These are phyloP conservation scores for Suillus placidus DNA, from an alignment of 768 basidiomycete genomes.

Conservation along the genomic window DNA sequence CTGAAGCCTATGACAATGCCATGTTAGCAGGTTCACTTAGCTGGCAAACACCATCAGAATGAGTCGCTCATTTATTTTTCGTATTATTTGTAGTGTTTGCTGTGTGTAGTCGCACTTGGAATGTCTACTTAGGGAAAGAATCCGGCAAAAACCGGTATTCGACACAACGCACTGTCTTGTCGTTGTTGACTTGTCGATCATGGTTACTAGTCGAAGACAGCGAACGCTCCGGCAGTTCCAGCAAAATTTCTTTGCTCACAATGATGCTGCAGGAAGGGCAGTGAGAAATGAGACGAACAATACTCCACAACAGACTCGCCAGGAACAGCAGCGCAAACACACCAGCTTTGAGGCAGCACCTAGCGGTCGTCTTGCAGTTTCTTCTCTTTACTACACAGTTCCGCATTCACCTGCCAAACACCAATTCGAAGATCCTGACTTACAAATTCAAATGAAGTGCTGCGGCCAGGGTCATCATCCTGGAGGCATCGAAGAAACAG, in stretches of 20 bases:
- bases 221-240: no score
- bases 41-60: not conserved
- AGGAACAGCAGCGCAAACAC: not conserved
- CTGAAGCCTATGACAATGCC: not conserved
- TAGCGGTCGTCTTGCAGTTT: not conserved
- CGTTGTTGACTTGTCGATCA: no score
- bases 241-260: not conserved
- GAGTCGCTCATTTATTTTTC: no score
- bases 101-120: no score
- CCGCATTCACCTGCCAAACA: not conserved
- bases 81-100: no score
- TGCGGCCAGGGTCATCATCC: slow-evolving; percentile 5
- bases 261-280: not conserved
- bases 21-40: not conserved
- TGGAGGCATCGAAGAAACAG: not conserved
- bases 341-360: not conserved
- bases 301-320: not conserved
- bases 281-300: not conserved
- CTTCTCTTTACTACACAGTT: not conserved
- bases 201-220: not conserved
- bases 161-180: no score
- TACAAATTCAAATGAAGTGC: not conserved
- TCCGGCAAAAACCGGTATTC: no score
- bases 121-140: no score
- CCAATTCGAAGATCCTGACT: no score